Percentiles rank a stretch among this genome's conserved stretches.
These are phyloP conservation scores for Hippophae gyantsensis DNA, from an alignment of 306 rosid genomes.

Conservation along the genomic window DNA sequence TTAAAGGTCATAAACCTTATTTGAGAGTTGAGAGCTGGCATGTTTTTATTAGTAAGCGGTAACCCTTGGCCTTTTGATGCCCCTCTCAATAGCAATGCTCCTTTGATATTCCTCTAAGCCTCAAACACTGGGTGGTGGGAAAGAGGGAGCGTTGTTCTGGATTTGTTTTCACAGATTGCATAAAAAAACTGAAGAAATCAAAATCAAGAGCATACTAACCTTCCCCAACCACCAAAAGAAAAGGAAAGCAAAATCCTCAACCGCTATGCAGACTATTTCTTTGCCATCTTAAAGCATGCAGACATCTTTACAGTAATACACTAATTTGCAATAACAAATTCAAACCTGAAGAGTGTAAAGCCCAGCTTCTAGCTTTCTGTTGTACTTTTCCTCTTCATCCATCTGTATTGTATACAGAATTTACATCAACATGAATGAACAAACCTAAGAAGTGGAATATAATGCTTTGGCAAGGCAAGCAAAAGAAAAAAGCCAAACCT, in stretches of 20 bases:
- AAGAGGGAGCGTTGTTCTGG: too few species aligned
- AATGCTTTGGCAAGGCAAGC: background rate
- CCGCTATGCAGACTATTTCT: background rate
- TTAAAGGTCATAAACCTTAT: too few species aligned
- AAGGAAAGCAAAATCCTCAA: background rate
- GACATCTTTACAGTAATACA: background rate
- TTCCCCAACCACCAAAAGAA: too few species aligned
- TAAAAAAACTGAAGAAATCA: too few species aligned
- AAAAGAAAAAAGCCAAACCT: constrained; percentile 36
- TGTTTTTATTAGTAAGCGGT: too few species aligned
- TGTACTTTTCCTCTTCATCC: constrained; percentile 94
- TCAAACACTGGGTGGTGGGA: too few species aligned
- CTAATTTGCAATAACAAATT: constrained; percentile 5
- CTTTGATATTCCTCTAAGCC: too few species aligned
- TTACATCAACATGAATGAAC: background rate
- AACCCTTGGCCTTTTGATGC: too few species aligned
- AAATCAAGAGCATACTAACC: too few species aligned
- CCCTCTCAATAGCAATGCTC: too few species aligned
- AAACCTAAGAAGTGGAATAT: constrained; percentile 5
- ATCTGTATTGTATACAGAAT: constrained; percentile 39
- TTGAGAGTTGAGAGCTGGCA: too few species aligned
- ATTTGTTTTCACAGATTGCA: too few species aligned
- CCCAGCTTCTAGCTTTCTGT: constrained; percentile 84
- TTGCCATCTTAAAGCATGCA: background rate
- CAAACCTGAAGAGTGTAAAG: constrained; percentile 92